These are phyloP conservation scores for Dicorynia guianensis DNA, from an alignment of 306 rosid genomes.

Conservation along the genomic window DNA sequence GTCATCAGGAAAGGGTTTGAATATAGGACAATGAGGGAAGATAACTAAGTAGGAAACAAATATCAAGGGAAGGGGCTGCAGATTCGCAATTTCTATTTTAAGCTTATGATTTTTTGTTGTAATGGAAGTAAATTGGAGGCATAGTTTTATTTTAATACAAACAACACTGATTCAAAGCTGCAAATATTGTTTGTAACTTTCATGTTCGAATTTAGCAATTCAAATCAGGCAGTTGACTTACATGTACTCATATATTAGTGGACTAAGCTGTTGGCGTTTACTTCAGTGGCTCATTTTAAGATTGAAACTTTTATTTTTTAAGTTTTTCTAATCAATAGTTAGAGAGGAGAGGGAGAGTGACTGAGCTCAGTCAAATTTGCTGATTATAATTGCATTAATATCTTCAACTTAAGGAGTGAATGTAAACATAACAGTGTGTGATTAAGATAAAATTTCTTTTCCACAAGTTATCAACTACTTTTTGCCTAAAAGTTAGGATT, in stretches of 20 bases:
- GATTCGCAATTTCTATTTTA: not conserved
- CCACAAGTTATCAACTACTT: not conserved
- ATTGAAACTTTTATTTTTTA: too few species aligned
- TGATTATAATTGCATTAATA: constrained; percentile 12
- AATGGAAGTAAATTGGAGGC: constrained; percentile 13
- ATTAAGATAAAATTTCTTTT: constrained; percentile 4
- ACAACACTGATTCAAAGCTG: not conserved
- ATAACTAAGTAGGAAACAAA: not conserved
- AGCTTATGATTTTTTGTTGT: constrained; percentile 13
- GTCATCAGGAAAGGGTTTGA: not conserved
- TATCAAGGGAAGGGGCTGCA: not conserved
- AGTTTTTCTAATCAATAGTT: too few species aligned
- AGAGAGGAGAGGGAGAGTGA: too few species aligned
- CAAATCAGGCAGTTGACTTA: not conserved
- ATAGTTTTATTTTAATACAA: constrained; percentile 1
- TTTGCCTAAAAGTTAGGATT: not conserved
- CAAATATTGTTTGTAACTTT: constrained; percentile 2
- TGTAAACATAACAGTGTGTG: not conserved
- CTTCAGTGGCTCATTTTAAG: not conserved
- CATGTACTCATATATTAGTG: constrained; percentile 4
- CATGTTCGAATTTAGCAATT: constrained; percentile 9
- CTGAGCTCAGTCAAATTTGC: too few species aligned
- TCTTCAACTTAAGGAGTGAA: constrained; percentile 4
- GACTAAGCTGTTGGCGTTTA: not conserved
- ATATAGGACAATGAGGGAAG: not conserved